Percentiles rank a stretch among this genome's conserved stretches.
phyloP scores from a whole-genome alignment of 768 basidiomycete genomes.

The Auricularia auricula-judae region DNA sequence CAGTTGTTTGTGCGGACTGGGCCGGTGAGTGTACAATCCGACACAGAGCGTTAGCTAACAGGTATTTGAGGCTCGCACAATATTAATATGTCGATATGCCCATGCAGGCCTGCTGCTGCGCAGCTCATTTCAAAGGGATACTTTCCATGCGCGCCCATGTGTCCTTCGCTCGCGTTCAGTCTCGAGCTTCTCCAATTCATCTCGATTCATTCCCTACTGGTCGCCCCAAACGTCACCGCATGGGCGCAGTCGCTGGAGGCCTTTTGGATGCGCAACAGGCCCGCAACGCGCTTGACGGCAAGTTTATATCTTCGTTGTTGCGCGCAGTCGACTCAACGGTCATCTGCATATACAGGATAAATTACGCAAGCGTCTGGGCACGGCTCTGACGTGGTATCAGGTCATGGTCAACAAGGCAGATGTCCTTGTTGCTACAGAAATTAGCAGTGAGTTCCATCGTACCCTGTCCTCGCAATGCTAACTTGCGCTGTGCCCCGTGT shows the following conservation, averaged over 20 bases:
- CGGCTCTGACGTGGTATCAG: neutral
- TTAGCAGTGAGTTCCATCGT: neutral
- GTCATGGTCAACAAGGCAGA: neutral
- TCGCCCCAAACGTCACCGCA: constrained; percentile 6
- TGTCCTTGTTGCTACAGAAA: neutral
- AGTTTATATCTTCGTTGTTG: too few relatives aligned
- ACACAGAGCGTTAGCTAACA: too few relatives aligned
- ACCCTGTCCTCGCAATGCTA: too few relatives aligned
- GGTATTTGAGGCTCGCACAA: too few relatives aligned
- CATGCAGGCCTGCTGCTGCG: neutral
- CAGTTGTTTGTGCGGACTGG: too few relatives aligned
- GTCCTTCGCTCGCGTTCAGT: constrained; percentile 3
- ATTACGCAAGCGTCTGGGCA: neutral
- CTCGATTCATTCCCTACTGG: neutral
- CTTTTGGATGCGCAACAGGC: neutral
- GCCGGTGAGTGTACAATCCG: too few relatives aligned
- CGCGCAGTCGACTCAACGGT: neutral
- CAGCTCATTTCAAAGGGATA: constrained; percentile 1
- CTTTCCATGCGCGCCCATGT: constrained; percentile 6
- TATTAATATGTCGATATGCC: neutral
- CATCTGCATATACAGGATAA: neutral
- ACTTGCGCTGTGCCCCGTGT: too few relatives aligned
- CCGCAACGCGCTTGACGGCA: neutral
- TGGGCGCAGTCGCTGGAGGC: constrained; percentile 1
- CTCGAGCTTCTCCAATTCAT: constrained; percentile 5